Evolutionary conservation across 225 moss, liverwort and hornwort genomes (phyloP).

Genomic region (Lunularia cruciata): DNA sequence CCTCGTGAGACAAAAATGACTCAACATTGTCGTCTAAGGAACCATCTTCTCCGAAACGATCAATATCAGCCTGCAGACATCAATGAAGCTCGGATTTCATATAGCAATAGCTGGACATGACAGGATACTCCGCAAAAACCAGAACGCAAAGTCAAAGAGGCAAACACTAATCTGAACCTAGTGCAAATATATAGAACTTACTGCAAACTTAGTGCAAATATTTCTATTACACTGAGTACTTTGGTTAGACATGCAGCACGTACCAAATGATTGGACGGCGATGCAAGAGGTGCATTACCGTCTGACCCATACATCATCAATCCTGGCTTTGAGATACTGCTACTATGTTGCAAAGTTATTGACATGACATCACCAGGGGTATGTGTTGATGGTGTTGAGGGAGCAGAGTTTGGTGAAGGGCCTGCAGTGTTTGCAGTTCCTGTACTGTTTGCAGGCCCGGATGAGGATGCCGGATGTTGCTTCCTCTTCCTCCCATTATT

Average conservation of each 20-base stretch:
- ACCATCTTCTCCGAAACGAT: constrained; percentile 90
- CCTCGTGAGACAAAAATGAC: constrained; percentile 96
- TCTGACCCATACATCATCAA: constrained; percentile 99
- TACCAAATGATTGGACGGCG: constrained; percentile 99
- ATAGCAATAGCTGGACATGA: background rate
- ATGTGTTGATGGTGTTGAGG: constrained; percentile 99
- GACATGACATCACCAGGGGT: constrained; percentile 99
- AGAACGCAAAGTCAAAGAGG: background rate
- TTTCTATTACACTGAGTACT: no score
- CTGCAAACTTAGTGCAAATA: background rate
- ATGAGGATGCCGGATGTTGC: constrained; percentile 93
- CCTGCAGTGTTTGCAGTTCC: constrained; percentile 98
- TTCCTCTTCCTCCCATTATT: constrained; percentile 95
- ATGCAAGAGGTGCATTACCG: constrained; percentile 94
- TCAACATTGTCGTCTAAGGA: constrained; percentile 96
- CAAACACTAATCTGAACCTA: background rate
- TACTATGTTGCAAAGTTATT: constrained; percentile 93
- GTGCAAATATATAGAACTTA: background rate
- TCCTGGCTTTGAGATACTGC: constrained; percentile 96
- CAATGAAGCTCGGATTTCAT: no score
- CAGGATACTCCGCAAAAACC: no score
- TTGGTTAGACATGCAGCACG: no score
- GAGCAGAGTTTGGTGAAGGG: constrained; percentile 98
- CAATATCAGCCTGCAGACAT: constrained; percentile 89
- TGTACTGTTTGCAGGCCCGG: constrained; percentile 99